Conservation (phyloP, 2,329 filamentous ascomycete species). For the Aureobasidium namibiae region DNA sequence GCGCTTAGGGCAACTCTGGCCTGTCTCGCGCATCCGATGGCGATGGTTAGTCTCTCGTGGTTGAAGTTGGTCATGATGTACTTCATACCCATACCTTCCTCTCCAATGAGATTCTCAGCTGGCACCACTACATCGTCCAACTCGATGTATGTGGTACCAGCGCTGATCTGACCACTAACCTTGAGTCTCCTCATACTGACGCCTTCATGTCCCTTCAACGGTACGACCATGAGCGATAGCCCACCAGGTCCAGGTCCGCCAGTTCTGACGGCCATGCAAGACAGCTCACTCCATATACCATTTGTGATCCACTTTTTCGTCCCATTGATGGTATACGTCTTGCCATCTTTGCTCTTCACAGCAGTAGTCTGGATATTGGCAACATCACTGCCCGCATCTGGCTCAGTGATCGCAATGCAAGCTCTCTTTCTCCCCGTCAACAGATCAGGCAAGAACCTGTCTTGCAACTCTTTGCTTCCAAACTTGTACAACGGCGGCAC, state of each 20-base stretch:
- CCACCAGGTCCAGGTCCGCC: conserved; percentile 56
- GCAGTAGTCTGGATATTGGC: conserved; percentile 65
- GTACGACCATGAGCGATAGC: conserved; percentile 60
- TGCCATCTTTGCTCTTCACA: conserved; percentile 52
- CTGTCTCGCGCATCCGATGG: conserved; percentile 55
- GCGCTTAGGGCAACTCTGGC: conserved; percentile 52
- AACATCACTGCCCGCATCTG: conserved; percentile 65
- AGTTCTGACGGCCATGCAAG: conserved; percentile 65
- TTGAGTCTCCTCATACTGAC: conserved; percentile 61
- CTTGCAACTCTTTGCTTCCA: conserved; percentile 53
- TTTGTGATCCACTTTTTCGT: conserved; percentile 76
- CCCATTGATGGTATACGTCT: conserved; percentile 64
- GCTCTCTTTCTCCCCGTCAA: conserved; percentile 57
- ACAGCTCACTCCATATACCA: conserved; percentile 61
- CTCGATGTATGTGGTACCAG: conserved; percentile 68
- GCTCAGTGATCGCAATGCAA: conserved; percentile 75
- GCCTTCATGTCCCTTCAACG: conserved; percentile 57
- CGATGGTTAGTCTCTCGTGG: conserved; percentile 63
- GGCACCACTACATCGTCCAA: conserved; percentile 68
- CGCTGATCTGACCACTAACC: conserved; percentile 55
- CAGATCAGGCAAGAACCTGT: conserved; percentile 59
- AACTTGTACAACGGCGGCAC: conserved; percentile 65
- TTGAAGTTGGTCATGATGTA: conserved; percentile 61
- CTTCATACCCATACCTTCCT: conserved; percentile 63
- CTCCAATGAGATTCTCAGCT: conserved; percentile 59